Conservation (phyloP, 2,329 filamentous ascomycete genomes). For the Penicillium hordei region DNA sequence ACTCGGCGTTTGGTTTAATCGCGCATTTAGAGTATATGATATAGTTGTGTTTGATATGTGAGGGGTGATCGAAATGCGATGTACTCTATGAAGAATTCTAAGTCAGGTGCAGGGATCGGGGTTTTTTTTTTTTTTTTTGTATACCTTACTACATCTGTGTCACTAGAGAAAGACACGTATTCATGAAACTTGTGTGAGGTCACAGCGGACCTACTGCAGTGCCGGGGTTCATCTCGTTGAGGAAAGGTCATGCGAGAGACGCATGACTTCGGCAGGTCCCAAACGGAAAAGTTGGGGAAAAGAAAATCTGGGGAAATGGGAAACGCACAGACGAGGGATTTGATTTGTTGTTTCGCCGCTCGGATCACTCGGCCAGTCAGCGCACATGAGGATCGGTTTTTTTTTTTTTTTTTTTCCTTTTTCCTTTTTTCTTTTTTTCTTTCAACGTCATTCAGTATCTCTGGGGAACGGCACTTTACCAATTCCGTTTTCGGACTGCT, state of each 20-base stretch:
- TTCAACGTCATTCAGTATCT: conserved; percentile 8
- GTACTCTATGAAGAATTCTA: not conserved
- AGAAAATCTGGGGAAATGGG: conserved; percentile 28
- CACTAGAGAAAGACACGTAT: not conserved
- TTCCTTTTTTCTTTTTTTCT: conserved; percentile 1
- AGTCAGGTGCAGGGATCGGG: conserved; percentile 2
- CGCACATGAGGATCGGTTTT: not conserved
- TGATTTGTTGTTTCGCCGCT: conserved; percentile 20
- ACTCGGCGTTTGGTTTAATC: not conserved
- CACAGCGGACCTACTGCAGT: not conserved
- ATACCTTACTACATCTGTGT: not conserved
- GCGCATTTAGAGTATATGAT: not conserved
- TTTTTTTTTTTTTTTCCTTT: not conserved
- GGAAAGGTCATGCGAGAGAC: not conserved
- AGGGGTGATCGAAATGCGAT: not conserved
- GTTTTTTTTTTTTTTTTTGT: not conserved
- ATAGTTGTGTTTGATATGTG: not conserved
- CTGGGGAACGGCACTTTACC: conserved; percentile 16
- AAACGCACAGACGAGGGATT: conserved; percentile 1
- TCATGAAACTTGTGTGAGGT: too few relatives aligned
- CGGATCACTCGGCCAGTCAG: conserved; percentile 25
- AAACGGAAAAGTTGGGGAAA: conserved; percentile 17
- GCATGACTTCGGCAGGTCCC: not conserved
- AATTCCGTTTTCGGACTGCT: conserved; percentile 7
- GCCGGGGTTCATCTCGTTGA: not conserved